These are phyloP conservation scores for Piloderma croceum DNA, from an alignment of 768 basidiomycete species.

Conservation along the genomic window DNA sequence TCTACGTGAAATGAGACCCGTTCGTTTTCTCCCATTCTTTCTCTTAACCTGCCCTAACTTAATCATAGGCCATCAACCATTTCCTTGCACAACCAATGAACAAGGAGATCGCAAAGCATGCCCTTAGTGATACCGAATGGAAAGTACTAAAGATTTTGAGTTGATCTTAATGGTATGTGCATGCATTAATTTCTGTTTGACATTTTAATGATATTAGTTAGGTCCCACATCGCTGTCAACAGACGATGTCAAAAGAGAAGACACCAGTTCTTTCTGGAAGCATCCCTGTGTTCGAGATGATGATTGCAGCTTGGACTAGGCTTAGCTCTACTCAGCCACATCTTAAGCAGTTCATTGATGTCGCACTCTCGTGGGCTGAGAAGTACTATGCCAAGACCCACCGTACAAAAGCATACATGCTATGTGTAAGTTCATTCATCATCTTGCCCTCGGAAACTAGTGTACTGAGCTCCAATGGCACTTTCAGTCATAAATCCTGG, in stretches of 20 bases:
- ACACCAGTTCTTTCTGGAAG: conserved; percentile 16
- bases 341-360: conserved; percentile 4
- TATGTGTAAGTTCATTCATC: no score
- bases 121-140: conserved; percentile 12
- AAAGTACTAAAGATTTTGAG: conserved; percentile 12
- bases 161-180: conserved; percentile 5
- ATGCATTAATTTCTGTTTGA: conserved; percentile 1
- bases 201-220: background rate
- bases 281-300: conserved; percentile 18
- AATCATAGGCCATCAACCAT: conserved; percentile 7
- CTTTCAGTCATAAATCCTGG: no score
- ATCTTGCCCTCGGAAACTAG: no score
- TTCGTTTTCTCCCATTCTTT: conserved; percentile 2
- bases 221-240: conserved; percentile 13
- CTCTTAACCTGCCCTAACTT: conserved; percentile 2
- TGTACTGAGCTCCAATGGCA: no score
- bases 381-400: conserved; percentile 11
- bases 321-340: conserved; percentile 5
- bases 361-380: conserved; percentile 6
- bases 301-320: conserved; percentile 13
- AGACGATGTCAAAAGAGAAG: conserved; percentile 13
- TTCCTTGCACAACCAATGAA: no score
- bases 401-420: conserved; percentile 7
- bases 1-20: conserved; percentile 9
- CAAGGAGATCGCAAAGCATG: conserved; percentile 6